These are phyloP conservation scores for Puccinia brachypodii DNA, from an alignment of 1,284 basidiomycete genomes.

Conservation along the genomic window DNA sequence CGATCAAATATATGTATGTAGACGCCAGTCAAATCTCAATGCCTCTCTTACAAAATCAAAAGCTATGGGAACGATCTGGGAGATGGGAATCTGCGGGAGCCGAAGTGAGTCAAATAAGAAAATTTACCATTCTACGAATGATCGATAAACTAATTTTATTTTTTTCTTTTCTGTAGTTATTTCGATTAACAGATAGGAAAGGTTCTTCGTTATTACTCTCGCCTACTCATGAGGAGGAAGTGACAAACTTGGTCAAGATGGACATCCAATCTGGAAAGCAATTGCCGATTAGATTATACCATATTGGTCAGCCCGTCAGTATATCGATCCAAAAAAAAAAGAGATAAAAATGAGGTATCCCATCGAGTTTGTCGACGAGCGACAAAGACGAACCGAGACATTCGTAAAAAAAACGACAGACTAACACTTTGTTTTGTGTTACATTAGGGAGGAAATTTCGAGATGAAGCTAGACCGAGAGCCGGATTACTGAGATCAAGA, in stretches of 20 bases:
- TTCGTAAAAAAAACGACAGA: not conserved
- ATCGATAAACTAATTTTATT: too few species aligned
- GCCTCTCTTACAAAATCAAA: conserved; percentile 55
- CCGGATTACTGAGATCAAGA: conserved; percentile 57
- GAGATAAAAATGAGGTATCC: too few species aligned
- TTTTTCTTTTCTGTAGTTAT: conserved; percentile 51
- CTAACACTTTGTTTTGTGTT: too few species aligned
- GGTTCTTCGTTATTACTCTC: conserved; percentile 56
- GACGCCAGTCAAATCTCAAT: conserved; percentile 56
- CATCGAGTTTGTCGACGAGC: too few species aligned
- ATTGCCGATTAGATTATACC: conserved; percentile 57
- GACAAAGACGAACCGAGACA: too few species aligned
- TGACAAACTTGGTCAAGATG: conserved; percentile 55
- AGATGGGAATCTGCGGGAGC: too few species aligned
- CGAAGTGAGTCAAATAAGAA: too few species aligned
- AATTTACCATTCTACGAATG: too few species aligned
- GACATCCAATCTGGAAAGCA: conserved; percentile 54
- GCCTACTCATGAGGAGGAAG: conserved; percentile 59
- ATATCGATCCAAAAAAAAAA: not conserved
- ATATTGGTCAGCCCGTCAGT: conserved; percentile 51
- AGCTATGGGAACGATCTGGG: conserved; percentile 56
- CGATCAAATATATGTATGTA: too few species aligned
- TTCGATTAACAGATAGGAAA: conserved; percentile 55
- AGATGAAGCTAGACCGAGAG: conserved; percentile 57
- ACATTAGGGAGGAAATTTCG: conserved; percentile 57